Conservation (phyloP, 2,329 filamentous ascomycete species). For the Capronia epimyces region DNA sequence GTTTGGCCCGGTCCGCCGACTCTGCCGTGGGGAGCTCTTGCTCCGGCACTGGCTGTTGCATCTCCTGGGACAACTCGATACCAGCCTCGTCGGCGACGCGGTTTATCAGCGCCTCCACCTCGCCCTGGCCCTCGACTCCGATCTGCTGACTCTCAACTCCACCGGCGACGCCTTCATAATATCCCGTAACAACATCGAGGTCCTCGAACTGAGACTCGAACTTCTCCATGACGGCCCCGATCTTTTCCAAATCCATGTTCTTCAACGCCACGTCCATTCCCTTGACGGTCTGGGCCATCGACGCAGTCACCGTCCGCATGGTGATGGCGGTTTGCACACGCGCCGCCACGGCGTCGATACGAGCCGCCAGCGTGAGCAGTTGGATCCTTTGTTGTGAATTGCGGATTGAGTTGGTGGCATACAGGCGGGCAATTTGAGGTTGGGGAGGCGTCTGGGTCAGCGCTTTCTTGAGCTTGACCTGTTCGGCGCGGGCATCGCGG, state of each 20-base stretch:
- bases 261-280: constrained; percentile 43
- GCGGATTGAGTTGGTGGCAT: constrained; percentile 43
- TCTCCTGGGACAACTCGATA: constrained; percentile 71
- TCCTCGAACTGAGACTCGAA: constrained; percentile 56
- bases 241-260: constrained; percentile 48
- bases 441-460: constrained; percentile 42
- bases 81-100: constrained; percentile 86
- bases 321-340: constrained; percentile 46
- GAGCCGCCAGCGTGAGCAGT: constrained; percentile 42
- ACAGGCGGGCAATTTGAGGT: constrained; percentile 47
- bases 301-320: constrained; percentile 44
- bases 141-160: constrained; percentile 39
- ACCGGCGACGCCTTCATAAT: constrained; percentile 75
- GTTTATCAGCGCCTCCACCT: constrained; percentile 77
- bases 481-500: constrained; percentile 44
- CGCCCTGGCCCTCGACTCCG: constrained; percentile 63
- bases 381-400: constrained; percentile 45
- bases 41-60: constrained; percentile 38
- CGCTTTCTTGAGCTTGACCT: constrained; percentile 45
- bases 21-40: constrained; percentile 19
- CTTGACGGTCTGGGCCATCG: constrained; percentile 41
- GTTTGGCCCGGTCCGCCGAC: constrained; percentile 28
- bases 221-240: constrained; percentile 61
- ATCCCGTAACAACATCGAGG: constrained; percentile 51
- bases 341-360: constrained; percentile 47